Percentiles rank a stretch among this genome's conserved stretches.
Conservation (phyloP, 805 yeast genomes). For the Metschnikowia lochheadii region DNA sequence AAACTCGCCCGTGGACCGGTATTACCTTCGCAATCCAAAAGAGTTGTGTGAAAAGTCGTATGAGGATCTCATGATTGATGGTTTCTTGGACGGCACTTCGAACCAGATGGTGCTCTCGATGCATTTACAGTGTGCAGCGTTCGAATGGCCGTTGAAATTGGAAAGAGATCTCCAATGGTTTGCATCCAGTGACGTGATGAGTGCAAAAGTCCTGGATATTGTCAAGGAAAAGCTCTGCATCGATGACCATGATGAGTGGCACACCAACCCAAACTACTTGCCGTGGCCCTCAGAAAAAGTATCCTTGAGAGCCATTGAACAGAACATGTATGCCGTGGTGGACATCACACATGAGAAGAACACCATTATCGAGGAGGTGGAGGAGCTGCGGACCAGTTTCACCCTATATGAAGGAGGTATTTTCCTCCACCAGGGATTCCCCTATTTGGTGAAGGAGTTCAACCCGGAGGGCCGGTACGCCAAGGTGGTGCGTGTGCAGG, state of each 20-base stretch:
- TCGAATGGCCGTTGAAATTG: constrained; percentile 64
- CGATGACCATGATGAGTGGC: constrained; percentile 28
- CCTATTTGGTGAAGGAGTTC: constrained; percentile 82
- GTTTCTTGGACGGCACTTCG: constrained; percentile 31
- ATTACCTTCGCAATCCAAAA: constrained; percentile 67
- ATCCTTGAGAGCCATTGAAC: constrained; percentile 78
- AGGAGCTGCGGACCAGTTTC: constrained; percentile 83
- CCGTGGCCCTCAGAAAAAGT: constrained; percentile 83
- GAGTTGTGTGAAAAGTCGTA: constrained; percentile 45
- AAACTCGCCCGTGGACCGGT: constrained; percentile 79
- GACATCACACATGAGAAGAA: constrained; percentile 78
- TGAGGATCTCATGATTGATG: constrained; percentile 40
- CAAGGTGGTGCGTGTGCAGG: constrained; percentile 80
- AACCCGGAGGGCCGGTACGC: constrained; percentile 77
- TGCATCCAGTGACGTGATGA: constrained; percentile 28
- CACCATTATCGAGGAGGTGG: constrained; percentile 81
- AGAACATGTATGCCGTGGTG: constrained; percentile 80
- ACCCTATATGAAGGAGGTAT: constrained; percentile 91
- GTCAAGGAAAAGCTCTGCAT: constrained; percentile 37
- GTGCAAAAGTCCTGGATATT: constrained; percentile 23
- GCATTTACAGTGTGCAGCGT: constrained; percentile 94
- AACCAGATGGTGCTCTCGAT: constrained; percentile 56
- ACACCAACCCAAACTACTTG: constrained; percentile 46
- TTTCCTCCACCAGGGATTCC: constrained; percentile 87
- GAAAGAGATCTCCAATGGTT: constrained; percentile 58